Conservation (phyloP, 768 basidiomycete species). For the Clitopilus hobsonii region DNA sequence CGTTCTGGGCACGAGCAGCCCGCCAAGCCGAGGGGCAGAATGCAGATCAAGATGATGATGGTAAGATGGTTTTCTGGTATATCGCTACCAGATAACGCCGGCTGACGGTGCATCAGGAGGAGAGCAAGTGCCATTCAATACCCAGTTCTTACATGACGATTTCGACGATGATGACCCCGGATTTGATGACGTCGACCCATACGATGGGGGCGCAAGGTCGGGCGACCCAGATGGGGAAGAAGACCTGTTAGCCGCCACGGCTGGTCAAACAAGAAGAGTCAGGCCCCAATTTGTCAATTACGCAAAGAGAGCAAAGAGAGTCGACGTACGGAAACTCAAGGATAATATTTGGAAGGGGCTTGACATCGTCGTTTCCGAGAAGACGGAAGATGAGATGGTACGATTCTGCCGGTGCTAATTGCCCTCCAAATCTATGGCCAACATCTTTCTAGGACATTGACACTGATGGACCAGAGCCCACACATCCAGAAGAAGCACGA, state of each 20-base stretch:
- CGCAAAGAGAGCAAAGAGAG: constrained; percentile 91
- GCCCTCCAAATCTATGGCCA: background rate
- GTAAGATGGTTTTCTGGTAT: constrained; percentile 31
- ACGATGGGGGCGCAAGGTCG: constrained; percentile 36
- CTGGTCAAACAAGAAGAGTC: constrained; percentile 70
- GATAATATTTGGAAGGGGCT: constrained; percentile 97
- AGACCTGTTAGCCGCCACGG: constrained; percentile 82
- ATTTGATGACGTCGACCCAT: constrained; percentile 55
- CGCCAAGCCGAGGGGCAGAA: background rate
- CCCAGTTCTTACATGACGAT: constrained; percentile 96
- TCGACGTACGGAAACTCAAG: constrained; percentile 94
- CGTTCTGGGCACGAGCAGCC: constrained; percentile 96
- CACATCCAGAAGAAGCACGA: constrained; percentile 62
- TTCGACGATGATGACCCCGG: constrained; percentile 72
- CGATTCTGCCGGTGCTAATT: constrained; percentile 7
- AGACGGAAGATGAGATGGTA: constrained; percentile 51
- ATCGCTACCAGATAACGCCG: background rate
- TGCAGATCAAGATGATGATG: constrained; percentile 71
- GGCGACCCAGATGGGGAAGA: constrained; percentile 62
- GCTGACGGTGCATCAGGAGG: constrained; percentile 24
- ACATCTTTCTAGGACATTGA: constrained; percentile 48
- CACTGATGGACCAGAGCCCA: constrained; percentile 34
- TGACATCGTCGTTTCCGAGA: constrained; percentile 59
- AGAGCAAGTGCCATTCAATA: constrained; percentile 77
- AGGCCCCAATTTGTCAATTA: constrained; percentile 90